Evolutionary conservation across 2,329 filamentous ascomycete species (phyloP).

Genomic region (Fusarium verrucosum): DNA sequence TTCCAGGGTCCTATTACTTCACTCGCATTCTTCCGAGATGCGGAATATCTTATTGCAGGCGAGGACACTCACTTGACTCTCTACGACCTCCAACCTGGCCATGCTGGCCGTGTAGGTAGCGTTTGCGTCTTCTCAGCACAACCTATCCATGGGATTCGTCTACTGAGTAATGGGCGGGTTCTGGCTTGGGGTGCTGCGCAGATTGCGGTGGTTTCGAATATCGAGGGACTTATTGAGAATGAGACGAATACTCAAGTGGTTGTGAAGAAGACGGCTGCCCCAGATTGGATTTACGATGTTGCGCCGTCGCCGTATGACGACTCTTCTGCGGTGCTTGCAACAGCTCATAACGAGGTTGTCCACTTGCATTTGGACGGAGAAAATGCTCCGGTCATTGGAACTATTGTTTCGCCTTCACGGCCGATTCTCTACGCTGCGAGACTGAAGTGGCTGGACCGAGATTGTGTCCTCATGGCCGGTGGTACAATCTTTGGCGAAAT

Average conservation of each 20-base stretch:
- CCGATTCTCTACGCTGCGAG: conserved; percentile 90
- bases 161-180: conserved; percentile 51
- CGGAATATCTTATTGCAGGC: conserved; percentile 62
- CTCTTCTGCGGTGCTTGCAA: conserved; percentile 70
- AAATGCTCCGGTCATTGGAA: conserved; percentile 55
- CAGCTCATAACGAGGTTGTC: conserved; percentile 86
- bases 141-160: conserved; percentile 76
- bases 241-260: conserved; percentile 24
- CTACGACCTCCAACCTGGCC: conserved; percentile 55
- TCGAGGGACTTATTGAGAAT: conserved; percentile 44
- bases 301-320: conserved; percentile 58
- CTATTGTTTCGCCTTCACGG: conserved; percentile 71
- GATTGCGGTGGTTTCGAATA: conserved; percentile 52
- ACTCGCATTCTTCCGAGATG: conserved; percentile 59
- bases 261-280: conserved; percentile 56
- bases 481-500: conserved; percentile 97
- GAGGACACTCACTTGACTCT: conserved; percentile 68
- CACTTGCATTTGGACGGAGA: conserved; percentile 53
- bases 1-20: conserved; percentile 68
- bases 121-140: conserved; percentile 71
- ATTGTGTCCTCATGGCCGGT: conserved; percentile 77
- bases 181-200: conserved; percentile 77
- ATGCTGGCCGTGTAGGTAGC: conserved; percentile 50
- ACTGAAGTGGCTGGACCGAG: conserved; percentile 67
- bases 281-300: conserved; percentile 83